Base-by-base conservation (phyloP, 345 rosid species). In the Salix udensis region DNA sequence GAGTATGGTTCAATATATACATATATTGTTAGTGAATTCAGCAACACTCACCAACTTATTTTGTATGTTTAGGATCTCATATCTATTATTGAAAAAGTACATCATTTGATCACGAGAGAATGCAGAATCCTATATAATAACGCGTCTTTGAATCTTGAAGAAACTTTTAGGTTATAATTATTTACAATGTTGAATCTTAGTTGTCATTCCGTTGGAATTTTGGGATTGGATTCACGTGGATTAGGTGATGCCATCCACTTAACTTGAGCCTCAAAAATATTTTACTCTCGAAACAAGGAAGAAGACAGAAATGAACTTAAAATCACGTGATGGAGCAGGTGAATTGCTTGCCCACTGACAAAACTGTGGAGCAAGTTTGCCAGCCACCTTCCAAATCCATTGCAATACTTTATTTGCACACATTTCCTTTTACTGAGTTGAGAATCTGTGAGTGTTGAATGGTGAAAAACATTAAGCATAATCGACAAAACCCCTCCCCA, bases 151-250 rank as follows among this genome's bases (percentile, higher is more conserved):
- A 39, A 39, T 9, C 71, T 42, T 39, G 68, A 42, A 12, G 60
- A 30, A 80, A 73, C 78, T 78, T 85, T 80, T 79, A 73, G 88
- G 74, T 70, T 68, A 60, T 18, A 39, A 15, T 74, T 66, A 19
- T 70, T 31, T 42, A 71, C 79, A 72, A 55, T 71, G 65, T 68
- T 71, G 78, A 78, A 78, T 72, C 80, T 73, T 78, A 81, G 89
- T 71, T 88, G 91, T 82, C 91, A 77, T 90, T 88, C 88, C 65
- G 31, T 78, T 86, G 89, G 90, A 82, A 77, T 82, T 79, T 85
- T 76, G 83, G 83, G 82, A 79, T 83, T 91, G 91, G 91, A 86
- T 58, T 76, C 71, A 74, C 84, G 88, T 79, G 89, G 86, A 81
- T 81, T 87, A 70, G 85, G 79, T 82, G 88, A 79, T 67, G 74